Evolutionary conservation across 352 stramenopile species (phyloP), one percentile per base, ranked within the genome.

Genomic region (Phytophthora vignae): DNA sequence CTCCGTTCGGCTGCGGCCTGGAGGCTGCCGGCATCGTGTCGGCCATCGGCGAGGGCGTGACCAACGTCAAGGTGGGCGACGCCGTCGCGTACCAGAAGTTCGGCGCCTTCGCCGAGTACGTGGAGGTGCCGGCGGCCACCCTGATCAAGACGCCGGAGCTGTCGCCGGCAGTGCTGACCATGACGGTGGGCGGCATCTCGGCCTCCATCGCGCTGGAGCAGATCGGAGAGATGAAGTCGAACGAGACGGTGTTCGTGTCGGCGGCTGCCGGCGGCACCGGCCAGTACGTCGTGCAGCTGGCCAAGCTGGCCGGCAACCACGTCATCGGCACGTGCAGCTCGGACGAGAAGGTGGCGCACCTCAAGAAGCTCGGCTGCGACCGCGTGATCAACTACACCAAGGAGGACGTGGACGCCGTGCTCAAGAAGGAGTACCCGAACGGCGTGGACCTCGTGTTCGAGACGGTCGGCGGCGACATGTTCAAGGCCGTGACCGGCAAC

Each of bases 1-100:
- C 78, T 31, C 82, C 82, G 14, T 90, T 90, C 55, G 78, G 74
- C 21, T 87, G 80, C 19, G 82, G 82, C 15, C 36, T 90, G 12
- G 77, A 90, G 2, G 77, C 67, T 57, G 76, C 79, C 5, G 82
- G 82, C 12, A 61, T 83, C 10, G 73, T 90, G 11, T 64, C 64
- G 1, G 67, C 52, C 0, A 49, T 90, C 11, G 76, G 80, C 7
- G 71, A 79, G 9, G 76, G 57, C 27, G 82, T 90, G 21, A 69
- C 69, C 15, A 75, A 81, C 33, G 67, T 88, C 36, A 77, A 84
- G 29, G 76, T 85, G 49, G 78, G 69, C 15, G 73, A 82, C 29
- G 60, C 78, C 9, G 78, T 87, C 22, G 71, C 59, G 2, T 90
- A 83, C 69, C 67, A 74, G 42, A 87, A 73, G 31, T 69, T 71